Evolutionary conservation across 2,329 filamentous ascomycete species (phyloP).

Genomic region (Ophiocordyceps sinensis): DNA sequence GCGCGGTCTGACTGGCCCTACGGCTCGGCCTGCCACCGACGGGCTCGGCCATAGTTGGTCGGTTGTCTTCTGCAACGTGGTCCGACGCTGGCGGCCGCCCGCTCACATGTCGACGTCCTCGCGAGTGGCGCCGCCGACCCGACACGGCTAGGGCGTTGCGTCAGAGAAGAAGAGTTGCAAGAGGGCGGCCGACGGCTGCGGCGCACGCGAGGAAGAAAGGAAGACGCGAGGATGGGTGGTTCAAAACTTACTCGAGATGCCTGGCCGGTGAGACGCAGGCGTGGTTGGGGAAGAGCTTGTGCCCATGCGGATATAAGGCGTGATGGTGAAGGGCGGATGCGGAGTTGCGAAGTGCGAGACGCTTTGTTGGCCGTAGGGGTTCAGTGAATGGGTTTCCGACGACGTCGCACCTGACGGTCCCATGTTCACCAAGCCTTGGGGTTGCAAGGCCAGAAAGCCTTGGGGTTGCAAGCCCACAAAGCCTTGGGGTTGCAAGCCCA

Average conservation of each 20-base stretch:
- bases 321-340: slow-evolving; percentile 4
- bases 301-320: slow-evolving; percentile 1
- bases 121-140: slow-evolving; percentile 12
- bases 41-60: not conserved
- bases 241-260: not conserved
- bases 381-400: slow-evolving; percentile 10
- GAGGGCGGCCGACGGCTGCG: not conserved
- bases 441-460: not conserved
- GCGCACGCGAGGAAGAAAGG: not conserved
- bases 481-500: not conserved
- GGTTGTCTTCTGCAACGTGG: slow-evolving; percentile 3
- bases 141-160: slow-evolving; percentile 2
- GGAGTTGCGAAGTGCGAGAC: slow-evolving; percentile 5
- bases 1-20: not conserved
- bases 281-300: slow-evolving; percentile 1
- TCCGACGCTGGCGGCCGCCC: slow-evolving; percentile 12
- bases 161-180: not conserved
- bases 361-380: slow-evolving; percentile 7
- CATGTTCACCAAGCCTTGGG: not conserved
- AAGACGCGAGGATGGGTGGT: no score
- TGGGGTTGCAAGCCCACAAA: not conserved
- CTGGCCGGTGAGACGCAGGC: slow-evolving; percentile 1
- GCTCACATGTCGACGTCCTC: slow-evolving; percentile 12
- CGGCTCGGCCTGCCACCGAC: not conserved
- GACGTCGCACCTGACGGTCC: slow-evolving; percentile 6